Conservation (phyloP, 345 rosid genomes). For the Salix caprea region DNA sequence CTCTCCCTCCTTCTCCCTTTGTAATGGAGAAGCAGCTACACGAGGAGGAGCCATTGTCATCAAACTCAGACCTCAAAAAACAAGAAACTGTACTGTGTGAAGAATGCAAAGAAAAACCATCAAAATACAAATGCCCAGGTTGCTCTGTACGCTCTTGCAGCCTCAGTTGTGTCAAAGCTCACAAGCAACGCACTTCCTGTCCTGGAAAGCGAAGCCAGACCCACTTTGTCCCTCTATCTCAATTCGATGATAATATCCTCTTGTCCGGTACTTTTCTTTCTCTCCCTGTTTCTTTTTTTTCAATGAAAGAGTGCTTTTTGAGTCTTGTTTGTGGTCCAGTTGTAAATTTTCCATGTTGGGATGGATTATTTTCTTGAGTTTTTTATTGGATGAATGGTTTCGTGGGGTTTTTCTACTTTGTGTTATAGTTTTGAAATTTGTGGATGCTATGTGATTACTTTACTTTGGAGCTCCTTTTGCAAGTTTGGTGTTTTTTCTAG, state of each 20-base stretch:
- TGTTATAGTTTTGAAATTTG: too few relatives aligned
- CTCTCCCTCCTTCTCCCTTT: background rate
- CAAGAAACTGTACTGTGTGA: constrained; percentile 31
- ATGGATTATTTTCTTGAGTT: background rate
- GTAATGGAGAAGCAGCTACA: background rate
- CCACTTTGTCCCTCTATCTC: constrained; percentile 55
- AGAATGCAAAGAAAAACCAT: constrained; percentile 52
- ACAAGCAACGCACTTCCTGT: constrained; percentile 76
- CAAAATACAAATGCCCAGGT: constrained; percentile 85
- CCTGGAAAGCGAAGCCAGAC: constrained; percentile 55
- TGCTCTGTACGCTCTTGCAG: constrained; percentile 77
- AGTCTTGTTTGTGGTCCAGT: background rate
- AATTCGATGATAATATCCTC: constrained; percentile 59
- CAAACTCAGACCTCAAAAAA: background rate
- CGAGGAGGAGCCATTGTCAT: background rate
- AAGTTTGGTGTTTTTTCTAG: background rate
- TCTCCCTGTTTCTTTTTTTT: background rate
- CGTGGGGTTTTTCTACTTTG: too few relatives aligned
- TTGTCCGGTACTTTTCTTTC: constrained; percentile 55
- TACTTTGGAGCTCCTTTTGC: too few relatives aligned
- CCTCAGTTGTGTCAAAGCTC: constrained; percentile 72
- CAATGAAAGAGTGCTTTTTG: background rate
- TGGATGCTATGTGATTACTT: too few relatives aligned
- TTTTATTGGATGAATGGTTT: background rate
- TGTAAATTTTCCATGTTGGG: background rate